Percentiles rank a stretch among this genome's conserved stretches.
Evolutionary conservation across 306 rosid genomes (phyloP).

Genomic region (Benincasa hispida): DNA sequence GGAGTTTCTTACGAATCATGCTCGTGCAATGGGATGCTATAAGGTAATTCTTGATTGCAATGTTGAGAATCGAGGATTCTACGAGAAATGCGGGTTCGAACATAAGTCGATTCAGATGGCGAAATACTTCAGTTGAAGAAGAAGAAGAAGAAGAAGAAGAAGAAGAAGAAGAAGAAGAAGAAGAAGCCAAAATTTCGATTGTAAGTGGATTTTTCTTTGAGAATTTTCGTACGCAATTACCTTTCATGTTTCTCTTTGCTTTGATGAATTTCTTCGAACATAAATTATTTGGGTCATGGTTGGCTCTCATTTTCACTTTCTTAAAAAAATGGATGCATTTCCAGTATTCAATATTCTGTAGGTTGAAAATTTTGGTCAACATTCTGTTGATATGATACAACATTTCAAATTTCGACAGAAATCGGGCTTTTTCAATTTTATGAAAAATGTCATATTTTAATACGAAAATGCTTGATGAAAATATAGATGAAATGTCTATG

Average conservation of each 20-base stretch:
- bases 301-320: neutral
- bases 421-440: too few relatives aligned
- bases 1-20: slow-evolving; percentile 46
- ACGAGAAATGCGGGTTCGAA: slow-evolving; percentile 67
- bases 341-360: neutral
- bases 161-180: too few relatives aligned
- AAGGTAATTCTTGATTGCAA: slow-evolving; percentile 83
- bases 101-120: slow-evolving; percentile 59
- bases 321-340: too few relatives aligned
- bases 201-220: neutral
- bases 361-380: neutral
- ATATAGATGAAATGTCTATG: too few relatives aligned
- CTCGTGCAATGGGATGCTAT: slow-evolving; percentile 51
- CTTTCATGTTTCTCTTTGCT: neutral
- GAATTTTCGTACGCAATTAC: neutral
- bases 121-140: slow-evolving; percentile 31
- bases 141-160: too few relatives aligned
- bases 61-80: slow-evolving; percentile 33
- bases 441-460: too few relatives aligned
- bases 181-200: neutral
- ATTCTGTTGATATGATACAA: neutral
- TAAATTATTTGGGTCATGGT: neutral
- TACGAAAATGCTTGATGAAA: too few relatives aligned
- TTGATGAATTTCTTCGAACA: neutral
- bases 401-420: too few relatives aligned